Evolutionary conservation across 176 grass and related monocot species (phyloP), one percentile per base, ranked within the genome.

Genomic region (Eleusine indica): DNA sequence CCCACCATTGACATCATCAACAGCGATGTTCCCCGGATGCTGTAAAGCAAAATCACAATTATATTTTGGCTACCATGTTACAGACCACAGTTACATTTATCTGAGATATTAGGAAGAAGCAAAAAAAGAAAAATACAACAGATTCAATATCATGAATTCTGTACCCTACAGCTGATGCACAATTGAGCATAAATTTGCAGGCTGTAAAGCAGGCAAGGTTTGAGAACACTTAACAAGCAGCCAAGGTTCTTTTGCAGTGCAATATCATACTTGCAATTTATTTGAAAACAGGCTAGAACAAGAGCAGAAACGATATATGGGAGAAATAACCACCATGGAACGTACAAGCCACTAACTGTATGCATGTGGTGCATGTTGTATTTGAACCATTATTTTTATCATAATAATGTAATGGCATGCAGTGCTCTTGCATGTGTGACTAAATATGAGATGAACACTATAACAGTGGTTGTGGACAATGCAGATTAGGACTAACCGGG

Each of bases 11-110:
- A 90, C 80, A 94, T 98, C 96, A 90, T 98, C 96, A 66, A 95
- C 96, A 83, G 96, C 96, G 85, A 98, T 98, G 88, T 98, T 98
- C 66, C 96, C 96, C 68, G 96, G 96, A 84, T 98, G 96, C 96
- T 98, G 91, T 66, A 75, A 77, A 81, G 52, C 15, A 83, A 94
- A 94, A 80, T 66, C 30, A 70, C 37, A 62, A 60, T 66, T 69
- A 75, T 19, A 6, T 78, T 72, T 66, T 48, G 71, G 54, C 38
- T 29, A 82, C 41, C 4, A 2, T 40, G 70, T 16, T 40, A 14
- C 79, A 76, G 2, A 63, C 3, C 6, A 43, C 68, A 73, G 8
- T 29, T 60, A 11, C 79, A 76, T 78, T 28, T 35, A 66, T 58
- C 37, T 40, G 16, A 74, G 48, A 77, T 68, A 82, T 29, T 78